These are phyloP conservation scores for Anthostomella pinea DNA, from an alignment of 2,329 filamentous ascomycete species.

Conservation along the genomic window DNA sequence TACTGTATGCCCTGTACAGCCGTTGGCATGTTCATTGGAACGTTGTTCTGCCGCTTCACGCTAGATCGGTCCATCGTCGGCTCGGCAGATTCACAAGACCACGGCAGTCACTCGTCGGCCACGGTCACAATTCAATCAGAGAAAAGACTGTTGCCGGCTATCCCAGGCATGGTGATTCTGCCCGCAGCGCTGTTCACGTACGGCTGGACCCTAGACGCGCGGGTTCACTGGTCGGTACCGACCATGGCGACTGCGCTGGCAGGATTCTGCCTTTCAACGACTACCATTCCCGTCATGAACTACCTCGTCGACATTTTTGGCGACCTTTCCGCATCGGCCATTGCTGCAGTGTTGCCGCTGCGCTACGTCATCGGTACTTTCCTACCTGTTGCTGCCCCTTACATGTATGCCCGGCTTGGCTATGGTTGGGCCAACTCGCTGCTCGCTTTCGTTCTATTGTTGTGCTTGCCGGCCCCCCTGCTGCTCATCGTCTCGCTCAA, in stretches of 20 bases:
- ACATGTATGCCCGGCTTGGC: conserved; percentile 5
- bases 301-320: conserved; percentile 6
- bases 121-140: conserved; percentile 1
- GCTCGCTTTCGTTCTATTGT: conserved; percentile 2
- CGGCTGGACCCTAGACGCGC: conserved; percentile 3
- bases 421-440: conserved; percentile 5
- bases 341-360: conserved; percentile 4
- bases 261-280: conserved; percentile 2
- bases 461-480: too few relatives aligned
- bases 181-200: conserved; percentile 3
- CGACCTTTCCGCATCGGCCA: conserved; percentile 3
- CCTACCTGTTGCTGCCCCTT: conserved; percentile 4
- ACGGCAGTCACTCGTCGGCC: too few relatives aligned
- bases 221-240: conserved; percentile 4
- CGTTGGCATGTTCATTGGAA: conserved; percentile 1
- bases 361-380: conserved; percentile 4
- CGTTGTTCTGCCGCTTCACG: conserved; percentile 3
- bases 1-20: too few relatives aligned
- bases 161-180: conserved; percentile 2
- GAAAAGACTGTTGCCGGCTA: conserved; percentile 2
- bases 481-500: too few relatives aligned
- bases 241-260: conserved; percentile 2
- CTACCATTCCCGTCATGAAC: conserved; percentile 3
- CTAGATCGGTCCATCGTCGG: conserved; percentile 4
- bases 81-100: conserved; percentile 1